phyloP scores from a whole-genome alignment of 2,329 filamentous ascomycete genomes.

The Calonectria crousiana region DNA sequence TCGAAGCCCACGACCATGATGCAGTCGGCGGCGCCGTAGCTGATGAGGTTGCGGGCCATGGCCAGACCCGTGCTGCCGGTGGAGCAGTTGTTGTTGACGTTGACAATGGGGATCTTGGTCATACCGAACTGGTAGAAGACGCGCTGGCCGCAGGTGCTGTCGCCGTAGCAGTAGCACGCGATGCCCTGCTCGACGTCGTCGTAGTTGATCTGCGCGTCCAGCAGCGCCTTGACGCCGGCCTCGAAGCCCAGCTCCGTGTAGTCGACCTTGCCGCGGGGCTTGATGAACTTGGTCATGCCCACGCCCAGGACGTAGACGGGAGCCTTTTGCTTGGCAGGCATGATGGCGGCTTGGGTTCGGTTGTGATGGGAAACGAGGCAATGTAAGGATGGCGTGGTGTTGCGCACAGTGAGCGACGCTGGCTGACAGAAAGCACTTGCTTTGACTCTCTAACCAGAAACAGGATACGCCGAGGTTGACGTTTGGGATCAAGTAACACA shows the following conservation, averaged over 20 bases:
- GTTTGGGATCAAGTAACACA: neutral
- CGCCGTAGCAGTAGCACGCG: slow-evolving; percentile 98
- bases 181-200: slow-evolving; percentile 95
- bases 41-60: slow-evolving; percentile 84
- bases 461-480: neutral
- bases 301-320: slow-evolving; percentile 92
- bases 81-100: slow-evolving; percentile 98
- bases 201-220: slow-evolving; percentile 91
- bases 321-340: slow-evolving; percentile 64
- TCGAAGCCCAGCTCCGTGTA: slow-evolving; percentile 96
- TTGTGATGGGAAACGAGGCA: neutral
- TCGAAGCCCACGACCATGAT: slow-evolving; percentile 95
- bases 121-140: slow-evolving; percentile 99
- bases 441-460: slow-evolving; percentile 9
- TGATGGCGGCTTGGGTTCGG: slow-evolving; percentile 45
- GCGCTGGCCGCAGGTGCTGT: slow-evolving; percentile 93
- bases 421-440: slow-evolving; percentile 26
- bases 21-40: slow-evolving; percentile 85
- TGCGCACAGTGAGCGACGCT: neutral
- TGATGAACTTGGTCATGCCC: slow-evolving; percentile 99
- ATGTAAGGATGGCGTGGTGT: neutral
- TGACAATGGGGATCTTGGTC: slow-evolving; percentile 96
- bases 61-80: slow-evolving; percentile 93
- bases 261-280: slow-evolving; percentile 92
- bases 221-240: slow-evolving; percentile 88